A percentile compares a stretch with the other conserved stretches of the same genome.
phyloP scores from a whole-genome alignment of 164 flowering plant species.

The Umbilicus rupestris region DNA sequence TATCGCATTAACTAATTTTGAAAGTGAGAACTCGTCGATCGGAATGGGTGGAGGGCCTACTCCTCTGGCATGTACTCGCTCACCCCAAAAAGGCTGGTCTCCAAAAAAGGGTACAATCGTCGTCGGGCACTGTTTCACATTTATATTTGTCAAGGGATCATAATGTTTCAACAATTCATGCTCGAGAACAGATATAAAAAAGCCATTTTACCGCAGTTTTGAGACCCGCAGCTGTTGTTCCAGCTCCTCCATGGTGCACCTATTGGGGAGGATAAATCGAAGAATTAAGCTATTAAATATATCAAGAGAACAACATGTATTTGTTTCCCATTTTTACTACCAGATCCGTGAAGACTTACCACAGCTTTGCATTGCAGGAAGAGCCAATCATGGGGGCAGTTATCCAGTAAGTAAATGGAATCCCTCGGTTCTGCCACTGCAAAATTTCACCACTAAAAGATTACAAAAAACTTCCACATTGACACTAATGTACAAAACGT shows the following conservation, averaged over 20 bases:
- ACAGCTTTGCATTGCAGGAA: slow-evolving; percentile 87
- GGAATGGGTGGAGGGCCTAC: slow-evolving; percentile 94
- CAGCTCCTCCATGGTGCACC: slow-evolving; percentile 99
- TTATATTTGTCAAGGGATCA: not conserved
- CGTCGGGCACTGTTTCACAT: slow-evolving; percentile 71
- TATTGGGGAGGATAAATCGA: slow-evolving; percentile 19
- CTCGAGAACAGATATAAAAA: not conserved
- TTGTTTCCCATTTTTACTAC: not conserved
- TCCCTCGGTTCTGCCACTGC: slow-evolving; percentile 86
- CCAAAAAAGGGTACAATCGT: slow-evolving; percentile 94
- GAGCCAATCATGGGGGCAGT: slow-evolving; percentile 95
- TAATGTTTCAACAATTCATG: not conserved
- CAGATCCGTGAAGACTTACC: slow-evolving; percentile 40
- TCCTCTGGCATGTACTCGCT: slow-evolving; percentile 87
- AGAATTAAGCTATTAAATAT: not conserved
- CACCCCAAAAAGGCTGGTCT: slow-evolving; percentile 99
- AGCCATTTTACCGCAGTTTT: slow-evolving; percentile 64
- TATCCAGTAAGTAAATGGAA: slow-evolving; percentile 65
- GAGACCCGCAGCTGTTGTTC: slow-evolving; percentile 95
- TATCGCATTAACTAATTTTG: slow-evolving; percentile 67
- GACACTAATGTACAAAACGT: too few species aligned
- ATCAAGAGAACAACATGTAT: not conserved
- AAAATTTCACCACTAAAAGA: not conserved
- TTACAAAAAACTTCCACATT: not conserved
- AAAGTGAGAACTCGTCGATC: slow-evolving; percentile 74